Conservation (phyloP, 371 early-diverging fungal species). For the Quaeritorhiza haematococci region DNA sequence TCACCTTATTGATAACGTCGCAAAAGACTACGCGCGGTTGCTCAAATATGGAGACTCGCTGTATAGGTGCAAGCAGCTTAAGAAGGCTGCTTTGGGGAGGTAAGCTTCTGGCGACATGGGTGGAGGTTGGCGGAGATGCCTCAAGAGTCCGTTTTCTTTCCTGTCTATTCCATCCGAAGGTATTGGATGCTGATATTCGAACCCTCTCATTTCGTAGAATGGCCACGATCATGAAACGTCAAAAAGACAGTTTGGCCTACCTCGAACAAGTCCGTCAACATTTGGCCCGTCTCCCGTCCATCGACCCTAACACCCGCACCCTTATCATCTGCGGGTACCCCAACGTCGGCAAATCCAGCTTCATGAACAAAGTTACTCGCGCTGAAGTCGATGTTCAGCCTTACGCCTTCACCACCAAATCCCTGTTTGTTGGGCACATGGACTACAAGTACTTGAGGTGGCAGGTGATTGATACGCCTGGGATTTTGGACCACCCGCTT, state of each 20-base stretch:
- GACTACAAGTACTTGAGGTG: constrained; percentile 99
- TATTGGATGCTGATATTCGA: too few species aligned
- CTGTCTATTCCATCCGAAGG: neutral
- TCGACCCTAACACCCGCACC: constrained; percentile 99
- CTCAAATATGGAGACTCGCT: constrained; percentile 99
- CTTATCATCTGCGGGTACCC: constrained; percentile 99
- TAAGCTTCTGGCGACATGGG: constrained; percentile 6
- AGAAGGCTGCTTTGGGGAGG: constrained; percentile 95
- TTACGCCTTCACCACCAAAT: constrained; percentile 99
- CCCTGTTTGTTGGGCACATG: constrained; percentile 99
- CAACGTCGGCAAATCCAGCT: constrained; percentile 99
- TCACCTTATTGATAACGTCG: constrained; percentile 92
- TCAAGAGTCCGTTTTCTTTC: neutral
- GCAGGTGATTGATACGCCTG: constrained; percentile 99
- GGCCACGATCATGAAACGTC: constrained; percentile 99
- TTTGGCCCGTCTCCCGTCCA: constrained; percentile 94
- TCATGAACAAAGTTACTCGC: constrained; percentile 99
- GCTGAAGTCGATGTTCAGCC: constrained; percentile 99
- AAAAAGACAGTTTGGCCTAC: constrained; percentile 96
- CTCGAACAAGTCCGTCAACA: constrained; percentile 99
- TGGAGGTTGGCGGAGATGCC: constrained; percentile 14
- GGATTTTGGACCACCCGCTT: constrained; percentile 98
- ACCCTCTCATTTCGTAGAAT: constrained; percentile 55
- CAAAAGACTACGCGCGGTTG: constrained; percentile 96
- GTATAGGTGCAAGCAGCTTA: constrained; percentile 99